Evolutionary conservation across 1,284 basidiomycete genomes (phyloP), one percentile per base, ranked within the genome.

Genomic region (Macrocybe sp.): DNA sequence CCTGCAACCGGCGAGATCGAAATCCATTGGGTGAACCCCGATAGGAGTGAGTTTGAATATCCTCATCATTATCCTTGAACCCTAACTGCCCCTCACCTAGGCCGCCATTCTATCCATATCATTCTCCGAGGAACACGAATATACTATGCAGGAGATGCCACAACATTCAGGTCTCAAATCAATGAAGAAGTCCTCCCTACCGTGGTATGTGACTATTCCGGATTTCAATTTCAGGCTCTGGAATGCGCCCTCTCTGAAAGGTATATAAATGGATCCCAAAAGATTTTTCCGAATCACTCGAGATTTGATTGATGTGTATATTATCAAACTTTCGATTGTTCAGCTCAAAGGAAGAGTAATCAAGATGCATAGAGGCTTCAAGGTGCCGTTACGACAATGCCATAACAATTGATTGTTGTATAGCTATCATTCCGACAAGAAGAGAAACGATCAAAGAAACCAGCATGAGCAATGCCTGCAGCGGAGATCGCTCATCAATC

Each of bases 401-500:
- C 22, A 22, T 22, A 22, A 4, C 22, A 3, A 22, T 22, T 22
- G 22, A 22, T 22, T 22, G 4, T 4, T 22, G 22, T 22, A 22
- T 22, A 22, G 22, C 22, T 22, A 22, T 4, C 22, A 22, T 22
- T 22, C 22, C 22, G 4, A 22, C 4, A 22, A 22, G 22, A 22
- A 22, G 22, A 22, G 3, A 22, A 22, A 22, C 22, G 22, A 22
- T 22, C 22, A 22, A 22, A 22, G 22, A 22, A 22, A 22, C 4
- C 22, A 22, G 4, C 22, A 22, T 4, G 22, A 4, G 4, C 22
- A 22, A 22, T 22, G 22, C 22, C 22, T 22, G 22, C 22, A 22
- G 22, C 22, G 22, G 4, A 22, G 22, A 4, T 22, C 22, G 22
- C 22, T 22, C 22, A 41, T 45, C 47, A 16, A 53, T 1, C 74